Evolutionary conservation across 805 yeast genomes (phyloP), one percentile per base, ranked within the genome.

Genomic region (Candida qinlingensis): DNA sequence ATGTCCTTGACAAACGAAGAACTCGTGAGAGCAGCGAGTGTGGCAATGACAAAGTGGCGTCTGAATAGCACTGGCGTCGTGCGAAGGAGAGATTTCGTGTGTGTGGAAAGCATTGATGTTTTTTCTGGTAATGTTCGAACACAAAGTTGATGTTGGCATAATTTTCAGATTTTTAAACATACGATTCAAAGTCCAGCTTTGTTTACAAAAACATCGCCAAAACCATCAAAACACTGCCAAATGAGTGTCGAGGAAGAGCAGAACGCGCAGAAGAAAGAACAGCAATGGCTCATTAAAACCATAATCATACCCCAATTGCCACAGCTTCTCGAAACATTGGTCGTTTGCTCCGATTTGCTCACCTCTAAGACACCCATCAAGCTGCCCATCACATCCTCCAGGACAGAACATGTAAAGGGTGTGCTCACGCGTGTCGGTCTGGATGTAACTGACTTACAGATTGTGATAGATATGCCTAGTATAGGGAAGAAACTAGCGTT

Each of bases 351-450:
- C 1, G 66, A 66, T 4, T 59, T 70, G 50, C 54, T 77, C 33
- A 60, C 66, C 0, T 70, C 71, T 41, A 59, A 66, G 9, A 66
- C 67, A 9, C 65, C 74, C 11, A 72, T 80, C 45, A 81, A 76
- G 48, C 67, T 85, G 44, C 86, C 90, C 0, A 64, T 85, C 6
- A 69, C 81, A 0, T 72, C 81, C 0, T 67, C 73, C 12, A 76
- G 81, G 47, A 74, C 76, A 48, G 85, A 81, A 49, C 65, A 71
- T 3, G 63, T 83, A 12, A 81, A 82, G 51, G 92, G 92, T 0
- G 71, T 80, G 1, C 61, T 84, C 0, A 76, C 79, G 0, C 63
- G 91, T 44, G 74, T 71, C 46, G 82, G 83, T 6, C 72, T 75
- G 10, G 73, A 74, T 51, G 68, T 85, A 5, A 69, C 75, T 1